phyloP scores from a whole-genome alignment of 371 early-diverging fungal species.

The Synchytrium microbalum region DNA sequence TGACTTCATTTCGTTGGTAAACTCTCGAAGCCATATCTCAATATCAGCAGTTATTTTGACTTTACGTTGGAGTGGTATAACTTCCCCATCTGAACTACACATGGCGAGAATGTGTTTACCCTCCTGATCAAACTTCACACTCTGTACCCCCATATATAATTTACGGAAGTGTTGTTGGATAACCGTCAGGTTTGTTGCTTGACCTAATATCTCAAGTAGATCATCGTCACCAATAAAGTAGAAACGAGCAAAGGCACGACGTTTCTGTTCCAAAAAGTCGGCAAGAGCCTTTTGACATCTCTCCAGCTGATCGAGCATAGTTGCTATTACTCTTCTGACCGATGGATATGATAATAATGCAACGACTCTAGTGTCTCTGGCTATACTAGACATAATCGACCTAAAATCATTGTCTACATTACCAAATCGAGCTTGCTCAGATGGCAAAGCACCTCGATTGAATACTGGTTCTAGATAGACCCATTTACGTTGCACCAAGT shows the following conservation, averaged over 20 bases:
- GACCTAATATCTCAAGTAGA: constrained; percentile 46
- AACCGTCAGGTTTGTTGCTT: constrained; percentile 38
- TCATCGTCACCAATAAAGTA: constrained; percentile 54
- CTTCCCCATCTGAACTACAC: constrained; percentile 41
- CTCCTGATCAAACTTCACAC: constrained; percentile 33
- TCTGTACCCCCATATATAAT: constrained; percentile 44
- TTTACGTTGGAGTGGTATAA: constrained; percentile 27
- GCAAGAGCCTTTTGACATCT: constrained; percentile 46
- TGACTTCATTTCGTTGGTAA: constrained; percentile 35
- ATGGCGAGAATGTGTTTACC: constrained; percentile 31
- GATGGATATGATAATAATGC: constrained; percentile 25
- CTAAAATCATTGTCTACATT: constrained; percentile 39
- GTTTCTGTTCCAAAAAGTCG: constrained; percentile 45
- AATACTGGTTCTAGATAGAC: constrained; percentile 51
- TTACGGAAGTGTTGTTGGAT: constrained; percentile 46
- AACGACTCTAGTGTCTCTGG: constrained; percentile 29
- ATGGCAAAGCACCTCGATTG: constrained; percentile 36
- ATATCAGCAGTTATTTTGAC: constrained; percentile 38
- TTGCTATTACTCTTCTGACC: constrained; percentile 22
- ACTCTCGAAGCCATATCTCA: constrained; percentile 40
- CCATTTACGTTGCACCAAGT: constrained; percentile 41
- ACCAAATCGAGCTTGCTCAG: constrained; percentile 35
- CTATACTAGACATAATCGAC: constrained; percentile 25
- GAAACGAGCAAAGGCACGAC: constrained; percentile 41
- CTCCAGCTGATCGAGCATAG: constrained; percentile 43